Conservation (phyloP, 2,329 filamentous ascomycete genomes). For the Leptoxyphium fumago region DNA sequence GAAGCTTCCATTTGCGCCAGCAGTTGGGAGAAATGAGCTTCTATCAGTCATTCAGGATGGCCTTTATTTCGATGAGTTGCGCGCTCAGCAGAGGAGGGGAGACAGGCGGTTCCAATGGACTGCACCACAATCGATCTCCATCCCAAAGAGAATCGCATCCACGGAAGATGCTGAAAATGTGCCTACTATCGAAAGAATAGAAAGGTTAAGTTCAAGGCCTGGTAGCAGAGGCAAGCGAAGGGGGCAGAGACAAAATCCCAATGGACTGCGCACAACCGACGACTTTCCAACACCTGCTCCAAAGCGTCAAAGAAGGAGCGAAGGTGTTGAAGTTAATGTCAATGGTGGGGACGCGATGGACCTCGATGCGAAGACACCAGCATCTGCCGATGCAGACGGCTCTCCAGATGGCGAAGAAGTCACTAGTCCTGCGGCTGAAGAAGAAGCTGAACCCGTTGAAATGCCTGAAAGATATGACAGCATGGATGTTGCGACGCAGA, state of each 20-base stretch:
- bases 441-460: constrained; percentile 12
- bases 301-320: constrained; percentile 19
- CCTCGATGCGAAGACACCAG: constrained; percentile 19
- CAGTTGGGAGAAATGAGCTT: constrained; percentile 44
- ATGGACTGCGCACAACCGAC: constrained; percentile 10
- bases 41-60: constrained; percentile 50
- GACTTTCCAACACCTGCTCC: constrained; percentile 19
- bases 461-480: constrained; percentile 18
- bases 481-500: constrained; percentile 20
- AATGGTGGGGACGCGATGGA: constrained; percentile 34
- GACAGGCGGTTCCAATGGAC: not conserved
- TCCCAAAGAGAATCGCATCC: not conserved
- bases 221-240: not conserved
- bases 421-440: constrained; percentile 12
- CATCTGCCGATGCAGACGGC: constrained; percentile 8
- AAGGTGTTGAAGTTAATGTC: constrained; percentile 18
- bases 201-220: not conserved
- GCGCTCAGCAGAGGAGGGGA: constrained; percentile 1
- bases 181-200: not conserved
- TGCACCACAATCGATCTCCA: not conserved
- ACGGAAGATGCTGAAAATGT: not conserved
- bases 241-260: not conserved
- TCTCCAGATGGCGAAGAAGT: constrained; percentile 15
- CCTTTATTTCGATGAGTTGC: constrained; percentile 32
- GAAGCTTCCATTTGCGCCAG: constrained; percentile 43